Base-by-base conservation (phyloP, 2,329 filamentous ascomycete genomes). In the Fusarium euwallaceae region DNA sequence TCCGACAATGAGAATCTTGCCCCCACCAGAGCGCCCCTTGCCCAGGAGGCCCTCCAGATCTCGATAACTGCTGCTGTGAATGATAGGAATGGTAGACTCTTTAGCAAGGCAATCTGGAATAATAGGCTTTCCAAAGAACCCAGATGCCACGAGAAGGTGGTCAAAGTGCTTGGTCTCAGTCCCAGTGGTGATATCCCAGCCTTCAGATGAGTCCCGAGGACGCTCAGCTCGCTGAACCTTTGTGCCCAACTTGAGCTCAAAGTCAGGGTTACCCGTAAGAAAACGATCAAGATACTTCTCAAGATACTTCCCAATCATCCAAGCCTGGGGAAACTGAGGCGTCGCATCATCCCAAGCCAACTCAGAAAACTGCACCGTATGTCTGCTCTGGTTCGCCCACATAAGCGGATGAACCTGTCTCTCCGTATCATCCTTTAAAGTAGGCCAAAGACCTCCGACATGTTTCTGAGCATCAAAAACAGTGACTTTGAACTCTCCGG, bases 391-490 rank as follows among this genome's bases (percentile, higher is more conserved):
- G 80, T 97, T 97, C 5, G 90, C 90, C 17, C 89, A 86, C 87
- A 93, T 93, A 62, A 93, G 87, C 10, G 92, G 92, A 71, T 93
- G 90, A 17, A 92, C 83, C 43, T 89, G 83, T 3, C 89, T 87
- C 2, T 76, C 82, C n/a, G 71, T 75, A 64, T 91, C 90, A 2
- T 83, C 75, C 63, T 85, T 86, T 14, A 82, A 81, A 2, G 85
- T 83, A 4, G 92, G 92, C 94, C 94, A 97, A n/a, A 97, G 88
- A 0, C 94, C 94, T 12, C 94, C 94, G 17, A 96, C 87, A 43
- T 89, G 87, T 37, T 86, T 79, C 56, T 91, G 88, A 17, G 88
- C 84, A 59, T 97, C 94, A 77, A 93, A 94, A 27, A 97, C 81
- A 4, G 90, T 92, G 58, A 96, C 92, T 6, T 87, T 84, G 83